These are phyloP conservation scores for Trypanosoma avium DNA, from an alignment of 208 protist genomes.

Conservation along the genomic window DNA sequence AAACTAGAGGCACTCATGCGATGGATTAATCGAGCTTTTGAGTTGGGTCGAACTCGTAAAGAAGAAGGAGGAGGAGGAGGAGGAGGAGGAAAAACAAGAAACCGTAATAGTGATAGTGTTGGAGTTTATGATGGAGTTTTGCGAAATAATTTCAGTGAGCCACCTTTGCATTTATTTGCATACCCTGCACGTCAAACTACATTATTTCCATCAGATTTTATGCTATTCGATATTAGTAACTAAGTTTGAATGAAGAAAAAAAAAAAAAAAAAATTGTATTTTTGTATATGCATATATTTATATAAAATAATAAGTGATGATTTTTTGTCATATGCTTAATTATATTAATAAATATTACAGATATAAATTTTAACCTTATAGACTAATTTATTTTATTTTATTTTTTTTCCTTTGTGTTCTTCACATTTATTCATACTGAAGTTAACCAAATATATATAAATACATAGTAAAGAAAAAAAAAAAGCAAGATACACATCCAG, in stretches of 20 bases:
- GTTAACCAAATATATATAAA: no score
- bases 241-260: background rate
- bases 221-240: background rate
- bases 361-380: no score
- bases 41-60: conserved; percentile 6
- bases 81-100: background rate
- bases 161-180: background rate
- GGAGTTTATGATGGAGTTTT: background rate
- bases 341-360: no score
- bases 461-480: background rate
- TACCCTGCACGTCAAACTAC: background rate
- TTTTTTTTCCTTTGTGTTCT: no score
- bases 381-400: no score
- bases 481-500: background rate
- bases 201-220: background rate
- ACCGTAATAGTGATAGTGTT: background rate
- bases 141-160: no score
- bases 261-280: background rate
- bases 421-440: no score
- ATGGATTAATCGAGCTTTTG: conserved; percentile 72
- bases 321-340: no score
- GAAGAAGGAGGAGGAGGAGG: background rate
- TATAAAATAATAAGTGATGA: no score
- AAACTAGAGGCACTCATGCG: conserved; percentile 64
- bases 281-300: background rate